phyloP scores from a whole-genome alignment of 2,329 filamentous ascomycete species.

The Colletotrichum sp. region DNA sequence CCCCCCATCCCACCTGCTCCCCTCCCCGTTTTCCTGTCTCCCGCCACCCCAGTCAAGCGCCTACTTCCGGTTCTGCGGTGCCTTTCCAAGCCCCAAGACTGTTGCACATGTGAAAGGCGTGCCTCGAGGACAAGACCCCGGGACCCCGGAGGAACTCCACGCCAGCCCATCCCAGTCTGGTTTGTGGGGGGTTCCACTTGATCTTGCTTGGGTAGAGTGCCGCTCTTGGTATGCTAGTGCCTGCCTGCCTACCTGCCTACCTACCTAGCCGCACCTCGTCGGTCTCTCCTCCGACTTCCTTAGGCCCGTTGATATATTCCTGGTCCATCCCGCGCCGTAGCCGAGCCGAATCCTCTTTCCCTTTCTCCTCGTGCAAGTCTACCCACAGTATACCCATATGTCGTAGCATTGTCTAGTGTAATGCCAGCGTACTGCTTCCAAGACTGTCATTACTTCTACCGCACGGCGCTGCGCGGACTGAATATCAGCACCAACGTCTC shows the following conservation, averaged over 20 bases:
- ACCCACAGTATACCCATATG: constrained; percentile 4
- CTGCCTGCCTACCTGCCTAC: neutral
- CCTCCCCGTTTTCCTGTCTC: neutral
- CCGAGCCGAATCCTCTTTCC: neutral
- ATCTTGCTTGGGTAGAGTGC: neutral
- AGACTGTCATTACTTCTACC: constrained; percentile 93
- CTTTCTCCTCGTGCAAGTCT: neutral
- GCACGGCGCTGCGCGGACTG: constrained; percentile 84
- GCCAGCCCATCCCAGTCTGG: constrained; percentile 11
- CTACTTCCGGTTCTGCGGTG: neutral
- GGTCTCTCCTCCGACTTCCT: constrained; percentile 6
- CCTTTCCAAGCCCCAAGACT: neutral
- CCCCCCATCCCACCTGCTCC: neutral
- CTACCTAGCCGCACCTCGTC: neutral
- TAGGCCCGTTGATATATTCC: constrained; percentile 22
- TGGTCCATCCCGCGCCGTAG: neutral
- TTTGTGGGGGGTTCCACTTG: constrained; percentile 21
- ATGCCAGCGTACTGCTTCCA: constrained; percentile 86
- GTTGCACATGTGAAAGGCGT: constrained; percentile 17
- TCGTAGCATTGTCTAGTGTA: constrained; percentile 44
- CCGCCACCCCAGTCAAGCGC: constrained; percentile 17
- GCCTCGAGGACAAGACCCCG: constrained; percentile 3
- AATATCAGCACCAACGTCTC: constrained; percentile 82
- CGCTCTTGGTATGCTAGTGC: neutral
- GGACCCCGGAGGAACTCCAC: neutral